phyloP scores from a whole-genome alignment of 2,329 filamentous ascomycete genomes.

The Ophiostoma pallidulum region DNA sequence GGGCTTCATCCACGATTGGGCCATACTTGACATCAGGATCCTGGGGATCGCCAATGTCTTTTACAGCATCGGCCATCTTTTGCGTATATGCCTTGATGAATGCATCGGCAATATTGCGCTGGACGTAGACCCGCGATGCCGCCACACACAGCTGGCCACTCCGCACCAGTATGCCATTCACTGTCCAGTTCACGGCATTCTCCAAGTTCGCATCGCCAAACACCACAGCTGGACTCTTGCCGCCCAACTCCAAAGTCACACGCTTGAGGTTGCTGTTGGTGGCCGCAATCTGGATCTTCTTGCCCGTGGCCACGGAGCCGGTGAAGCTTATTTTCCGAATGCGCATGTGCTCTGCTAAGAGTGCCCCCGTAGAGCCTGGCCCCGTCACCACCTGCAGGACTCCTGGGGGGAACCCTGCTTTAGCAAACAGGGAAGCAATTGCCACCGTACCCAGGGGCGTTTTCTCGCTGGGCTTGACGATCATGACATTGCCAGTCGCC shows the following conservation, averaged over 20 bases:
- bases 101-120: conserved; percentile 27
- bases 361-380: conserved; percentile 32
- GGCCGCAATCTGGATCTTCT: conserved; percentile 50
- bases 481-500: conserved; percentile 44
- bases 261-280: conserved; percentile 50
- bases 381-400: conserved; percentile 61
- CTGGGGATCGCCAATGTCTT: conserved; percentile 36
- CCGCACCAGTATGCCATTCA: conserved; percentile 27
- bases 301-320: conserved; percentile 47
- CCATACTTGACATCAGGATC: conserved; percentile 26
- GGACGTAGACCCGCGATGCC: conserved; percentile 36
- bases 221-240: conserved; percentile 50
- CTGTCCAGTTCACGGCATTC: conserved; percentile 42
- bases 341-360: conserved; percentile 16
- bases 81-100: conserved; percentile 34
- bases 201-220: conserved; percentile 49
- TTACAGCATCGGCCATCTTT: conserved; percentile 30
- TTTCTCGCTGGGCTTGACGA: conserved; percentile 48
- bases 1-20: conserved; percentile 41
- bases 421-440: conserved; percentile 51
- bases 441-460: conserved; percentile 46
- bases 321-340: conserved; percentile 56
- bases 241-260: conserved; percentile 49
- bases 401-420: conserved; percentile 59
- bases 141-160: conserved; percentile 41